Base-by-base conservation (phyloP, 2,329 filamentous ascomycete species). In the Colletotrichum orchidophilum region DNA sequence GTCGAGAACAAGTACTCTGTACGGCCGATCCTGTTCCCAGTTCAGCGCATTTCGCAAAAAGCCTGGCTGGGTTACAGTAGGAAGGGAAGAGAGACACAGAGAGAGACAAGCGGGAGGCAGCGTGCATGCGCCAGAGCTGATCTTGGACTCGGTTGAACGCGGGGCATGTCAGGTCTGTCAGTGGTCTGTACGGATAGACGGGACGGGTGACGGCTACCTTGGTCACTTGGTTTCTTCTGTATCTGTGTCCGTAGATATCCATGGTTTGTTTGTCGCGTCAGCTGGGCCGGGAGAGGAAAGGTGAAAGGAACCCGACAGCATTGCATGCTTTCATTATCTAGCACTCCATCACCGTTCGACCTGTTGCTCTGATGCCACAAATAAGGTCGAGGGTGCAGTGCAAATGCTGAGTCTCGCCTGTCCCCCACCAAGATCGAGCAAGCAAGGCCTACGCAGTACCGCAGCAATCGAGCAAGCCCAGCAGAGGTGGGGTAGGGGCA, bases 401-500 rank as follows among this genome's bases (percentile, higher is more conserved):
- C 18, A n/a, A n/a, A n/a, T n/a, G 39, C 15, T 11, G 39, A 46
- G 39, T 46, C 39, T 46, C 39, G 39, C 39, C 39, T 46, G 18
- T 46, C 39, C 39, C 39, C 59, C 50, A 63, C 21, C 24, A 18
- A 42, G 49, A 63, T 68, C 59, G 24, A 57, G 46, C 57, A 58
- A 27, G 21, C 8, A n/a, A 33, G 27, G 35, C 39, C 13, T 42
- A 21, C 42, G 39, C 26, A 39, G 54, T 18, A 52, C 27, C 27
- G 49, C 29, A 50, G 31, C 21, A 24, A 50, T 42, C 54, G 35
- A 18, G 46, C 67, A 33, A 66, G 68, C 64, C 64, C 58, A 71
- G 69, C 64, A 46, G 55, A 68, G 69, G 65, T 71, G 69, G 69
- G 69, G 64, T 69, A 71, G 65, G 59, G 64, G 65, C 59, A 59